Evolutionary conservation across 768 basidiomycete genomes (phyloP).

Genomic region (Pleurotus tuber-regium): DNA sequence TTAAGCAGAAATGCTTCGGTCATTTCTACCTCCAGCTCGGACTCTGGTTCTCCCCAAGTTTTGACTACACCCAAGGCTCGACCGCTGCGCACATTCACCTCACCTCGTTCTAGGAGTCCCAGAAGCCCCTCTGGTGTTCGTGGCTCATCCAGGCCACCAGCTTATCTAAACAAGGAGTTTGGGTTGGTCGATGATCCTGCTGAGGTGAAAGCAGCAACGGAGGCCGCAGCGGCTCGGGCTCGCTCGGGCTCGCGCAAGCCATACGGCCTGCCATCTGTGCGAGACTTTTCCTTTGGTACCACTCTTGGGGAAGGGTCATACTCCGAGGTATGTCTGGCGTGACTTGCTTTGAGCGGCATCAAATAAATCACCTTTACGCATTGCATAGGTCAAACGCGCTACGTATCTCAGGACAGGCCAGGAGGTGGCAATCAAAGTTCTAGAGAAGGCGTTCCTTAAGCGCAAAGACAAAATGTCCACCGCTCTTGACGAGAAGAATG

Average conservation of each 20-base stretch:
- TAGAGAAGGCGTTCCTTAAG: conserved; percentile 81
- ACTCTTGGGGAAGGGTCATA: conserved; percentile 83
- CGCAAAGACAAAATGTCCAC: conserved; percentile 76
- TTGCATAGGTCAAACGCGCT: conserved; percentile 54
- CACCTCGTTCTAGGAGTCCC: conserved; percentile 58
- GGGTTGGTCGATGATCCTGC: conserved; percentile 34
- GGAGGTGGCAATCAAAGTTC: conserved; percentile 74
- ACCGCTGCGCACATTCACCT: conserved; percentile 63
- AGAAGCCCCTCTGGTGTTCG: conserved; percentile 31
- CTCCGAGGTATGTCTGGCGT: conserved; percentile 65
- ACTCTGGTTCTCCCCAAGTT: conserved; percentile 41
- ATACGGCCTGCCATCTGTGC: conserved; percentile 45
- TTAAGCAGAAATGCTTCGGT: conserved; percentile 77
- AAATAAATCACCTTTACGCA: conserved; percentile 4
- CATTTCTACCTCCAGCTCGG: conserved; percentile 65
- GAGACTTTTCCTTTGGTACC: conserved; percentile 72
- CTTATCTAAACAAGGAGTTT: conserved; percentile 59
- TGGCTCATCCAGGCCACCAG: conserved; percentile 42
- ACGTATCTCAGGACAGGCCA: conserved; percentile 54
- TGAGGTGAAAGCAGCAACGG: conserved; percentile 15
- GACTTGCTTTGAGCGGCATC: not conserved
- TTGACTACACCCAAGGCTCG: conserved; percentile 46
- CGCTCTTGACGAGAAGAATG: conserved; percentile 79
- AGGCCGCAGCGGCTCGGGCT: conserved; percentile 21
- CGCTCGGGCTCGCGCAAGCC: conserved; percentile 36